Conservation (phyloP, 345 rosid species). For the Gossypium turneri region DNA sequence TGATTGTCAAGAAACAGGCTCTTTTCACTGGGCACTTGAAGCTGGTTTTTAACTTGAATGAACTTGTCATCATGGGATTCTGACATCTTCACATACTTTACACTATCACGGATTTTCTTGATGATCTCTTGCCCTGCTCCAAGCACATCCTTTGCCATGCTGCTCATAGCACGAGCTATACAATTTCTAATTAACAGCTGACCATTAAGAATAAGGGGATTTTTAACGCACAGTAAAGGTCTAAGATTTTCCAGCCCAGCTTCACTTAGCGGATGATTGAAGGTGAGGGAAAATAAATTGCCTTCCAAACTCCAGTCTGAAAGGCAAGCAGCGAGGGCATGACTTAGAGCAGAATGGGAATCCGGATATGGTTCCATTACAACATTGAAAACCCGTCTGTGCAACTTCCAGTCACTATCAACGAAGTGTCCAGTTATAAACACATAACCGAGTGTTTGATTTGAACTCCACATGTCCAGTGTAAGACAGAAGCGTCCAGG, state of each 20-base stretch:
- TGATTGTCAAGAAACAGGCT: slow-evolving; percentile 64
- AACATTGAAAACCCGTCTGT: slow-evolving; percentile 71
- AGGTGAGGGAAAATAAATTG: slow-evolving; percentile 69
- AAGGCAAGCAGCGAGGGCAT: slow-evolving; percentile 75
- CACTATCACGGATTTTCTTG: slow-evolving; percentile 73
- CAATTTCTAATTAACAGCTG: slow-evolving; percentile 72
- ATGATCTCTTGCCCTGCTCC: slow-evolving; percentile 47
- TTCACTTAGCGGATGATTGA: slow-evolving; percentile 49
- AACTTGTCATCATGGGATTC: slow-evolving; percentile 87
- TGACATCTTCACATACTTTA: slow-evolving; percentile 78
- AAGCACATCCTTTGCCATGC: slow-evolving; percentile 58
- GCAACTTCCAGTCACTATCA: slow-evolving; percentile 78
- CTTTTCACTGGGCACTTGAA: slow-evolving; percentile 77
- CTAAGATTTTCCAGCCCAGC: slow-evolving; percentile 60
- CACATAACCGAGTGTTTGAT: slow-evolving; percentile 62
- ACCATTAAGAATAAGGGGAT: slow-evolving; percentile 72
- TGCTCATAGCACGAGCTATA: slow-evolving; percentile 49
- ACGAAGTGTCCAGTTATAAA: slow-evolving; percentile 76
- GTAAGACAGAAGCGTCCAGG: slow-evolving; percentile 78
- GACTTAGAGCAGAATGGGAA: slow-evolving; percentile 63
- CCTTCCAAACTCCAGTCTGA: slow-evolving; percentile 83
- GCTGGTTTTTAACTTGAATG: slow-evolving; percentile 80
- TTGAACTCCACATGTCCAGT: slow-evolving; percentile 70
- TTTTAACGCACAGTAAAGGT: slow-evolving; percentile 59
- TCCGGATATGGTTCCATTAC: slow-evolving; percentile 81